Evolutionary conservation across 495 filamentous ascomycete species (phyloP), one percentile per base, ranked within the genome.

Genomic region (Podospora pseudoanserina): DNA sequence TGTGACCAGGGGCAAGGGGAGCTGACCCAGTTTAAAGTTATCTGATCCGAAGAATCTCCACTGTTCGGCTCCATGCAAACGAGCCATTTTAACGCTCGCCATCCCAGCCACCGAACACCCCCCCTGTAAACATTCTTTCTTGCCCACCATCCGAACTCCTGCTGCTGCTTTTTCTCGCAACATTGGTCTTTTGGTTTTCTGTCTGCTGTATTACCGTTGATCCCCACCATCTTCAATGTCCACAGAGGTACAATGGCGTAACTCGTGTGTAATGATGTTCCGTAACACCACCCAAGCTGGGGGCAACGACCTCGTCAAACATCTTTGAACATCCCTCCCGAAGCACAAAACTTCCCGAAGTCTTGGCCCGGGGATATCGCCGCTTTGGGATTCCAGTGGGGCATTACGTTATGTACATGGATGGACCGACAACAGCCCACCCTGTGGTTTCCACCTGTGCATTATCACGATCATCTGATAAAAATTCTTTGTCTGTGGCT

Each of bases 381-480:
- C 39, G 39, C 39, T 49, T 49, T 49, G 39, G 39, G 39, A 49
- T 16, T 3, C 15, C 39, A 2, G 13, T 49, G 39, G 39, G 13
- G 39, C 39, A 49, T 49, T 49, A 49, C 39, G 39, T 49, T 49
- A 49, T 49, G 13, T 13, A 49, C 39, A 49, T 49, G 39, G 39
- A 49, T 11, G 39, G 13, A 49, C 9, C 6, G 13, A 49, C 6
- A 49, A 3, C 39, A 11, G 39, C 39, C 39, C 39, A 49, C 39
- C 16, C 27, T 62, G 60, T 27, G 7, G 27, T 32, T 32, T 27
- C 27, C 27, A n/a, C 18, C 27, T 32, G 16, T 64, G 70, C 68
- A 65, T 72, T 72, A 72, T 72, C 70, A 62, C 39, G 70, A 72
- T 72, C 63, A 72, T 72, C 70, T 65, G 70, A 72, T 72, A 72